These are phyloP conservation scores for Fraxinus angustifolia DNA, from an alignment of 305 asterid genomes.

Conservation along the genomic window DNA sequence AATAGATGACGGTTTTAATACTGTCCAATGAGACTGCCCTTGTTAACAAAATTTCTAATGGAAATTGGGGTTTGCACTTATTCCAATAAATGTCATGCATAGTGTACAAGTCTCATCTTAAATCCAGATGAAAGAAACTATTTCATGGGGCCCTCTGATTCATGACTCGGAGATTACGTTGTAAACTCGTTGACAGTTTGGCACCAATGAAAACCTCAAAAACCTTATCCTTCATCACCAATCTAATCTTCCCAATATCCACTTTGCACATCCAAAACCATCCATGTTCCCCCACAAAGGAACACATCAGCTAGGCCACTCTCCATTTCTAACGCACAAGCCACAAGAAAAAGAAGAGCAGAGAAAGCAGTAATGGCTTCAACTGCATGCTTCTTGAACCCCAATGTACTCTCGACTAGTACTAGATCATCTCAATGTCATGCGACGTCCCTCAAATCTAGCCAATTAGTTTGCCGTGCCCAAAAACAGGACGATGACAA, in stretches of 20 bases:
- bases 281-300: slow-evolving; percentile 36
- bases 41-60: neutral
- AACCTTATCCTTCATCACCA: slow-evolving; percentile 52
- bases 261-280: slow-evolving; percentile 30
- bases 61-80: neutral
- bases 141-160: neutral
- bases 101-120: neutral
- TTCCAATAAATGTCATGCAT: neutral
- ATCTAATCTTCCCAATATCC: slow-evolving; percentile 47
- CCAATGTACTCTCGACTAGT: slow-evolving; percentile 49
- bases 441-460: slow-evolving; percentile 22
- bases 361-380: slow-evolving; percentile 49
- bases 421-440: slow-evolving; percentile 30
- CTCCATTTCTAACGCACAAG: neutral
- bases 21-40: neutral
- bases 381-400: slow-evolving; percentile 76
- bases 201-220: slow-evolving; percentile 44
- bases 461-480: neutral
- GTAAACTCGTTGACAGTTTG: slow-evolving; percentile 26
- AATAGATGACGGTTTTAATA: neutral
- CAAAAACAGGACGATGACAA: slow-evolving; percentile 22
- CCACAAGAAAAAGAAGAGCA: neutral
- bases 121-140: neutral
- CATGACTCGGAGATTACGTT: slow-evolving; percentile 36
- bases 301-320: slow-evolving; percentile 4